Evolutionary conservation across 495 filamentous ascomycete species (phyloP).

Genomic region (Elaphomyces granulatus): DNA sequence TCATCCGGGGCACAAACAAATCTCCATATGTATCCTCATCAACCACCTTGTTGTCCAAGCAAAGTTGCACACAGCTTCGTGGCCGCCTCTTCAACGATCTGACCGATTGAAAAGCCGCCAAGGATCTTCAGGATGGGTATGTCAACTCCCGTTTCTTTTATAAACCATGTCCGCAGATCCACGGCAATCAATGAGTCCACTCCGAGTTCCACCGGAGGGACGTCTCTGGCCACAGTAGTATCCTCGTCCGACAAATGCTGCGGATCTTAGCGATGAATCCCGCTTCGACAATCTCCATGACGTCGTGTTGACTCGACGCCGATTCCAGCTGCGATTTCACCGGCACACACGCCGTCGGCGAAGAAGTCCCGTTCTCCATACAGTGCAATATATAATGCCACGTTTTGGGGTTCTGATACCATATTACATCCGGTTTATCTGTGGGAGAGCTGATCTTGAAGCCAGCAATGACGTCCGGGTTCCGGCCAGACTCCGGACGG

Average conservation of each 20-base stretch:
- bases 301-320: conserved; percentile 1
- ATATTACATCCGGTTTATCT: too few relatives aligned
- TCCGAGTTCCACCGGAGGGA: conserved; percentile 17
- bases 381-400: too few relatives aligned
- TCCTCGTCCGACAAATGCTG: neutral
- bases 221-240: neutral
- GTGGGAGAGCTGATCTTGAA: too few relatives aligned
- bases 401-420: too few relatives aligned
- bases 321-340: conserved; percentile 3
- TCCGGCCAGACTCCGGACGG: conserved; percentile 8
- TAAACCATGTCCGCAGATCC: conserved; percentile 31
- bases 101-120: conserved; percentile 8
- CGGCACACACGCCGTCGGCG: too few relatives aligned
- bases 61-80: too few relatives aligned
- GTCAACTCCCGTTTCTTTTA: conserved; percentile 21
- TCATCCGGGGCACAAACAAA: too few relatives aligned
- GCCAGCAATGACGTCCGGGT: conserved; percentile 6
- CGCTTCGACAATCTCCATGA: conserved; percentile 1
- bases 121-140: conserved; percentile 20
- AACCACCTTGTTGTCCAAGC: too few relatives aligned
- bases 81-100: neutral
- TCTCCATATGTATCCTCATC: too few relatives aligned
- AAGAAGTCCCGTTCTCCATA: too few relatives aligned
- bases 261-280: neutral
- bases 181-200: conserved; percentile 38